Evolutionary conservation across 2,329 filamentous ascomycete genomes (phyloP), one percentile per base, ranked within the genome.

Genomic region (Rutstroemia sp.): DNA sequence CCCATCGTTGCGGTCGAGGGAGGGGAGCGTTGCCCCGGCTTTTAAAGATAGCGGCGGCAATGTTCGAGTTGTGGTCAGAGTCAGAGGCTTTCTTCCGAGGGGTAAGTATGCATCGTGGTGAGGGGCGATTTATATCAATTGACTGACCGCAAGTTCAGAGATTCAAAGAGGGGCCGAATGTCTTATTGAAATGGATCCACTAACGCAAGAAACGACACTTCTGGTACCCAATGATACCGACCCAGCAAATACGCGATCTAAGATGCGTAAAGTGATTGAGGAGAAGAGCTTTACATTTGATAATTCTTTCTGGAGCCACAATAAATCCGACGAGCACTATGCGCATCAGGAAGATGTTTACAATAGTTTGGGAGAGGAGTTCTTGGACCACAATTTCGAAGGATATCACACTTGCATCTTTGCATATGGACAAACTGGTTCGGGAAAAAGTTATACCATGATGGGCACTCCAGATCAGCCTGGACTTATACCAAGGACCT

Each of bases 331-430:
- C 68, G 76, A 83, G 34, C 89, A 96, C 73, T 99, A 96, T 70
- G 92, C 94, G 3, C 81, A 87, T 59, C 94, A 99, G 71, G 89
- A 91, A 66, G 89, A 96, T 67, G 87, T 99, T 56, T 97, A 99
- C 77, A 89, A 94, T 68, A 88, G 87, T 58, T 80, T 99, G 23
- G 94, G 94, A 55, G 91, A 96, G 71, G 94, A 97, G 69, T 97
- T 99, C 64, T 80, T 99, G 60, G 94, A 99, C 72, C 94, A 99
- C 79, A 99, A 99, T 75, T 99, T 99, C 67, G 92, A 96, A 70
- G 94, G 94, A 61, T 99, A 99, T 75, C 92, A 99, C 73, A 99
- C 94, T 0, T 99, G 94, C 72, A 99, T 99, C 64, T 97, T 99
- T 69, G 94, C 94, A 59, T 97, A 99, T 68, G 94, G 94, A 10